Evolutionary conservation across 352 stramenopile species (phyloP).

Genomic region (Aphanomyces astaci): DNA sequence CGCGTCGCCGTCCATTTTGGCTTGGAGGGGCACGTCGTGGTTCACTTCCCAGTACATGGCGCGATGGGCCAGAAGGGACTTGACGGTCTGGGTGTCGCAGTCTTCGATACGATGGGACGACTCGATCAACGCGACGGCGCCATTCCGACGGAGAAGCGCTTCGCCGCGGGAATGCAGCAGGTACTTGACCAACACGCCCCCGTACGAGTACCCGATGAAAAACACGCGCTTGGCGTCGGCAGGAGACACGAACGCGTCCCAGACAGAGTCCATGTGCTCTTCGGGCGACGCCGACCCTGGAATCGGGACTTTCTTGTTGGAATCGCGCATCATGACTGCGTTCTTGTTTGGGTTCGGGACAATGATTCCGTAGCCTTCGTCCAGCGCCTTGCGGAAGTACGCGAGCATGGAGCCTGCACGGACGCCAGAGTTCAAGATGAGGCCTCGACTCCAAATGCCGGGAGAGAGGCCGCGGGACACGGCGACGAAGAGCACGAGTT

Average conservation of each 20-base stretch:
- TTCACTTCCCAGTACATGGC: constrained; percentile 89
- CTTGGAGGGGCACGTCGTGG: constrained; percentile 60
- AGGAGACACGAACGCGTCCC: constrained; percentile 68
- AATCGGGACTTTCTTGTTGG: constrained; percentile 76
- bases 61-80: constrained; percentile 76
- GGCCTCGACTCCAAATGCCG: constrained; percentile 74
- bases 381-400: constrained; percentile 82
- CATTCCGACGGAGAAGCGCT: constrained; percentile 79
- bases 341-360: constrained; percentile 88
- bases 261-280: constrained; percentile 84
- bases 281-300: constrained; percentile 74
- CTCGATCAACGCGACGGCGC: constrained; percentile 79
- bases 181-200: constrained; percentile 84
- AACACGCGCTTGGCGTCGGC: constrained; percentile 61
- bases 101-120: constrained; percentile 81
- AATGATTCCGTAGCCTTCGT: constrained; percentile 79
- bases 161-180: constrained; percentile 77
- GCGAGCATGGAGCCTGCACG: constrained; percentile 83
- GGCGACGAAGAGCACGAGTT: constrained; percentile 79
- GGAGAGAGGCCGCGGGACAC: constrained; percentile 73
- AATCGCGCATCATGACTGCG: constrained; percentile 69
- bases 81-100: constrained; percentile 77
- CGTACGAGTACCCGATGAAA: constrained; percentile 84
- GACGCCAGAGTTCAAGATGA: constrained; percentile 80
- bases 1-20: constrained; percentile 62